Evolutionary conservation across 1,284 basidiomycete genomes (phyloP).

Genomic region (Sparassis latifolia): DNA sequence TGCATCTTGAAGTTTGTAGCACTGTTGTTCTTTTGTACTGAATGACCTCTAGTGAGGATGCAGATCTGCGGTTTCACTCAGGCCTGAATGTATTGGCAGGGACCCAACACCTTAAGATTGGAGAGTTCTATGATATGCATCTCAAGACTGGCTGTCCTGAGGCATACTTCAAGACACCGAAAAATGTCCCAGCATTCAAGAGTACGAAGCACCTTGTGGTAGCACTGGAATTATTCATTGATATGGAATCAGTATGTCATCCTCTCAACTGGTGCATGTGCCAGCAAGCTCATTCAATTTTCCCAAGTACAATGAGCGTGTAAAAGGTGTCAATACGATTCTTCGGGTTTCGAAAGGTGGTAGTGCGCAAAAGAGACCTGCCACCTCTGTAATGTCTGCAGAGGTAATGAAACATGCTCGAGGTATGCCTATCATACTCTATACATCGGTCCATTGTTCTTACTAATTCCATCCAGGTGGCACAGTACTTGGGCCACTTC

Average conservation of each 20-base stretch:
- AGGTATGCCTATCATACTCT: no score
- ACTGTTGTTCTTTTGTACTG: neutral
- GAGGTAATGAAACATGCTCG: no score
- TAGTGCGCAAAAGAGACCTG: no score
- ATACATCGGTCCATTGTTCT: no score
- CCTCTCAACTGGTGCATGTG: neutral
- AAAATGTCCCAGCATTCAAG: neutral
- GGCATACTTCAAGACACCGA: neutral
- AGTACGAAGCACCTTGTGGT: neutral
- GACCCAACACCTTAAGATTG: neutral
- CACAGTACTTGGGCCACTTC: no score
- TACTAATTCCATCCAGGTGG: no score
- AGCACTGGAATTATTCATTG: neutral
- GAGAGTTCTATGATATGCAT: constrained; percentile 1
- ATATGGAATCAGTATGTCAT: neutral
- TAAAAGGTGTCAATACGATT: no score
- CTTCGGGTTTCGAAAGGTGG: no score
- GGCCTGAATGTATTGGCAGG: neutral
- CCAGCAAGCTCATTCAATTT: no score
- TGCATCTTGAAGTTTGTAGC: neutral
- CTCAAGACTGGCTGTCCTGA: neutral
- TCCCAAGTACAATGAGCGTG: no score
- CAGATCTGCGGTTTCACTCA: neutral
- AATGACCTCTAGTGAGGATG: constrained; percentile 1
- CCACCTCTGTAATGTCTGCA: no score